These are phyloP conservation scores for Xylaria sp. DNA, from an alignment of 2,329 filamentous ascomycete genomes.

Conservation along the genomic window DNA sequence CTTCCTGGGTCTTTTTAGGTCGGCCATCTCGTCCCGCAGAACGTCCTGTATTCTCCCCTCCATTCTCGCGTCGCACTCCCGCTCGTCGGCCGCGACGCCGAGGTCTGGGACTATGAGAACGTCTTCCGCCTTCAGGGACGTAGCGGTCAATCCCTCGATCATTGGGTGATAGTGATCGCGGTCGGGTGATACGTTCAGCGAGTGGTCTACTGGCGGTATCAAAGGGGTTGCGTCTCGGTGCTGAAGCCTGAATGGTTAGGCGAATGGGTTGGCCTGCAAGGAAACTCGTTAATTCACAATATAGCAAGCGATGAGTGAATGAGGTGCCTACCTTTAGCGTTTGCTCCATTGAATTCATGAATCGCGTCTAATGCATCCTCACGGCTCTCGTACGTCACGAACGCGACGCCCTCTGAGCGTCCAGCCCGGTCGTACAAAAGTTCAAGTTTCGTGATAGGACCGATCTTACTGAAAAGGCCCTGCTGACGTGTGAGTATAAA, in stretches of 20 bases:
- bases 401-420: conserved; percentile 86
- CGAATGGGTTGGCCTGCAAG: conserved; percentile 79
- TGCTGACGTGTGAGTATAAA: conserved; percentile 54
- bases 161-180: conserved; percentile 71
- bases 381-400: conserved; percentile 78
- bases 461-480: conserved; percentile 85
- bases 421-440: conserved; percentile 88
- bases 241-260: conserved; percentile 71
- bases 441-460: conserved; percentile 73
- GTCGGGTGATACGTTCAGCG: conserved; percentile 73
- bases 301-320: neutral
- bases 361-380: conserved; percentile 81
- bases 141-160: conserved; percentile 82
- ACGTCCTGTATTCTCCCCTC: conserved; percentile 52
- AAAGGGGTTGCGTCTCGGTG: conserved; percentile 66
- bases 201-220: conserved; percentile 67
- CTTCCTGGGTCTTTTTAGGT: conserved; percentile 86
- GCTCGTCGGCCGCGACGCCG: conserved; percentile 59
- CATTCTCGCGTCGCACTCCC: conserved; percentile 59
- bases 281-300: conserved; percentile 17
- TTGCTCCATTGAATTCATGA: conserved; percentile 85
- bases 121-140: conserved; percentile 69
- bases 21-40: conserved; percentile 64
- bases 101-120: conserved; percentile 70
- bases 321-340: conserved; percentile 76